Conservation (phyloP, 2,329 filamentous ascomycete genomes). For the Ophiostoma tasmaniense region DNA sequence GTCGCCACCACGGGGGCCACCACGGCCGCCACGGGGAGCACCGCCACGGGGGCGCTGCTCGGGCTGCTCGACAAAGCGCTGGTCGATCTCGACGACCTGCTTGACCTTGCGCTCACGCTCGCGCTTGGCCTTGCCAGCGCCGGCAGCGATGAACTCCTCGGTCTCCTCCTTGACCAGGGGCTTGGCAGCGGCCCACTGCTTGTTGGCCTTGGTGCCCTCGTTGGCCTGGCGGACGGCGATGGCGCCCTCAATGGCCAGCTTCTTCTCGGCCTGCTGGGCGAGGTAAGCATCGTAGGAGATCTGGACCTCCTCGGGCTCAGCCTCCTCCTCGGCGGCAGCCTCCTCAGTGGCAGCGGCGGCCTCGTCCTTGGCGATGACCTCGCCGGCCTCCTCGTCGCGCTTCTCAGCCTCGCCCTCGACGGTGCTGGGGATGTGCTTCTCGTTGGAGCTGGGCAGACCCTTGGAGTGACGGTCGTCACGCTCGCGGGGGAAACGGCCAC, state of each 20-base stretch:
- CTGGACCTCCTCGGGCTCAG: slow-evolving; percentile 73
- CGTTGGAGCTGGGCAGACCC: slow-evolving; percentile 55
- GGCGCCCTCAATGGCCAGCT: slow-evolving; percentile 54
- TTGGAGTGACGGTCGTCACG: slow-evolving; percentile 50
- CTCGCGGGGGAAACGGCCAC: slow-evolving; percentile 43
- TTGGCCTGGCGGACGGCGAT: slow-evolving; percentile 80
- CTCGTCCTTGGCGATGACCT: slow-evolving; percentile 83
- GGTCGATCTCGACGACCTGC: slow-evolving; percentile 80
- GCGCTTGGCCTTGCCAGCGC: slow-evolving; percentile 69
- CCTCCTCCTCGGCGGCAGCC: slow-evolving; percentile 30
- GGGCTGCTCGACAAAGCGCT: slow-evolving; percentile 69
- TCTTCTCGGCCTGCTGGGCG: slow-evolving; percentile 63
- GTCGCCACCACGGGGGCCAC: slow-evolving; percentile 39
- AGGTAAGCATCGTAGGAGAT: slow-evolving; percentile 88
- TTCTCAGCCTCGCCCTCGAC: slow-evolving; percentile 73
- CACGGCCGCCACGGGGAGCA: slow-evolving; percentile 33
- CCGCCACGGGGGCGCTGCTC: slow-evolving; percentile 52
- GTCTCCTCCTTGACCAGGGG: slow-evolving; percentile 55
- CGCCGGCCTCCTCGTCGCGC: slow-evolving; percentile 85
- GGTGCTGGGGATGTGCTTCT: slow-evolving; percentile 85
- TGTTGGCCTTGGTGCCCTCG: slow-evolving; percentile 78
- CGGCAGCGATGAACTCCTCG: slow-evolving; percentile 68
- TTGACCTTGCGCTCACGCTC: slow-evolving; percentile 90
- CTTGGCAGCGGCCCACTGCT: slow-evolving; percentile 90
- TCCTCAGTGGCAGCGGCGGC: slow-evolving; percentile 53